A percentile compares a stretch with the other conserved stretches of the same genome.
Conservation (phyloP, 2,329 filamentous ascomycete species). For the Alternaria atra region DNA sequence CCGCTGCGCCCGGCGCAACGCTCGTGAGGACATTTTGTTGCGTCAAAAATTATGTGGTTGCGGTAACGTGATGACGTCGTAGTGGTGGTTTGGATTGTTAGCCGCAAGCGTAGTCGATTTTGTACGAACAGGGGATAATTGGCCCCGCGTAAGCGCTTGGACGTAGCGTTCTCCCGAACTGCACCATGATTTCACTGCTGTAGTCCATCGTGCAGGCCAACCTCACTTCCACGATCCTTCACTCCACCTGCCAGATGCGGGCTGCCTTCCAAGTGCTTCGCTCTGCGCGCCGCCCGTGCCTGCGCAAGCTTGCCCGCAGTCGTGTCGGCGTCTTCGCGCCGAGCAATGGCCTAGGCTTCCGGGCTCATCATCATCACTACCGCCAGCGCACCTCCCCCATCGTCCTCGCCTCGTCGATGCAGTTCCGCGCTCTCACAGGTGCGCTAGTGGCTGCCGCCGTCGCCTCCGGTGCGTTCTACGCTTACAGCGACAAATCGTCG, state of each 20-base stretch:
- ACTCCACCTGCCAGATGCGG: conserved; percentile 66
- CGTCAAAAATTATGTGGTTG: conserved; percentile 15
- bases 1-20: conserved; percentile 70
- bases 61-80: conserved; percentile 31
- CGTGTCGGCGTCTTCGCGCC: conserved; percentile 48
- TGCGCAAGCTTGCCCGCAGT: conserved; percentile 67
- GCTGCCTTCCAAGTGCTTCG: conserved; percentile 73
- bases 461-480: conserved; percentile 80
- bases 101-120: conserved; percentile 9
- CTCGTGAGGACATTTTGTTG: conserved; percentile 68
- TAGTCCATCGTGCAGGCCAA: conserved; percentile 11
- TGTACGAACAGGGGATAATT: conserved; percentile 21
- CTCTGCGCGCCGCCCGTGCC: conserved; percentile 71
- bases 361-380: conserved; percentile 55
- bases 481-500: conserved; percentile 62
- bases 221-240: conserved; percentile 14
- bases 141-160: conserved; percentile 16
- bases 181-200: conserved; percentile 19
- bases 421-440: conserved; percentile 72
- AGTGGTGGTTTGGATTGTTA: conserved; percentile 15
- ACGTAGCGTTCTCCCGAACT: conserved; percentile 15
- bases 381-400: conserved; percentile 51
- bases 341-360: conserved; percentile 58
- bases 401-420: conserved; percentile 75
- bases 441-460: conserved; percentile 73